Evolutionary conservation across 345 rosid genomes (phyloP).

Genomic region (Syzygium aromaticum): DNA sequence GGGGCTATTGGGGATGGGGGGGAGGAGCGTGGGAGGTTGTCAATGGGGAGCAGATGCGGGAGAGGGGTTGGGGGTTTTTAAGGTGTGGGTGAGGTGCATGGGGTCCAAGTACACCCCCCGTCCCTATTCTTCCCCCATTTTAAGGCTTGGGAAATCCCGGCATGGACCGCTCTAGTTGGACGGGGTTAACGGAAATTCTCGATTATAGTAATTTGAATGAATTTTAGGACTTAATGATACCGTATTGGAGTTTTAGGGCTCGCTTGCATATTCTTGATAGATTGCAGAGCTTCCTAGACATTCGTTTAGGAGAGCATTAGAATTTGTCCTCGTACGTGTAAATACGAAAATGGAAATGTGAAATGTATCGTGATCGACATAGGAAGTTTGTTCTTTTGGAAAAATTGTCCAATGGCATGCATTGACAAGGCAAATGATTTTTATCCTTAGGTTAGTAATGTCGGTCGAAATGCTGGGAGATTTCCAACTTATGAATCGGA

Average conservation of each 20-base stretch:
- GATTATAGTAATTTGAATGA: background rate
- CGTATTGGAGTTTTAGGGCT: too few species aligned
- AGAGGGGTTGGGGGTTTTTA: background rate
- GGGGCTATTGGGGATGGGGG: background rate
- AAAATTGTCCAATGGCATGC: background rate
- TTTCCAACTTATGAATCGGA: background rate
- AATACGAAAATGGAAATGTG: rapidly evolving
- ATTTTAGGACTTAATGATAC: too few species aligned
- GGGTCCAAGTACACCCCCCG: background rate
- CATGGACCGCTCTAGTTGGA: background rate
- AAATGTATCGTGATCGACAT: rapidly evolving
- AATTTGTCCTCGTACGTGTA: background rate
- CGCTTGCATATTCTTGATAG: background rate
- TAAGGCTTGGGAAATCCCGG: too few species aligned
- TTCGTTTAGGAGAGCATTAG: too few species aligned
- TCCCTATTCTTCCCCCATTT: background rate
- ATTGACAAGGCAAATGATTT: rapidly evolving
- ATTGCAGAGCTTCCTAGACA: background rate
- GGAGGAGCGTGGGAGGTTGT: background rate
- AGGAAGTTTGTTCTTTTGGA: too few species aligned
- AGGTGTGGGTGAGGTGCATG: background rate
- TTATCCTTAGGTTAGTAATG: rapidly evolving
- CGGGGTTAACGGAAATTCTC: too few species aligned
- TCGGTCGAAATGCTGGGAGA: rapidly evolving
- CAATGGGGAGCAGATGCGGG: background rate